These are phyloP conservation scores for Arachnomyces sp. DNA, from an alignment of 2,329 filamentous ascomycete genomes.

Conservation along the genomic window DNA sequence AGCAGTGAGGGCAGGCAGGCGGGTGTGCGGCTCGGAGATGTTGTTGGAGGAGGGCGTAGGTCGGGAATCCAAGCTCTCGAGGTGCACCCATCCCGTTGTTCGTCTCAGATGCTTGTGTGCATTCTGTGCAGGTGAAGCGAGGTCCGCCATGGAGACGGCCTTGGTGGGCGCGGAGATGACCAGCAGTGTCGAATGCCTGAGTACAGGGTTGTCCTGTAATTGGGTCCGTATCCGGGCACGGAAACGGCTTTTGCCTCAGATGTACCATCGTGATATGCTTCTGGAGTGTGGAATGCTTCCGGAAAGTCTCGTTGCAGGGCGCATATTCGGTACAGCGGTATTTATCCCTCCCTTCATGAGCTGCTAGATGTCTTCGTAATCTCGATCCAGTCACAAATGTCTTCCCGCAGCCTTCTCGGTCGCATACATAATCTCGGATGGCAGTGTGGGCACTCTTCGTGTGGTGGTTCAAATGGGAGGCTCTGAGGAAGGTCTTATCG, in stretches of 20 bases:
- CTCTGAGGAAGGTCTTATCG: conserved; percentile 75
- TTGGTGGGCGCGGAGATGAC: conserved; percentile 63
- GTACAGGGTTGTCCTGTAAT: conserved; percentile 51
- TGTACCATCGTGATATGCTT: conserved; percentile 75
- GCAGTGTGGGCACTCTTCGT: conserved; percentile 72
- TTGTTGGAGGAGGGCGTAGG: conserved; percentile 60
- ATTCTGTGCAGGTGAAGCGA: conserved; percentile 72
- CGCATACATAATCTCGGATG: conserved; percentile 63
- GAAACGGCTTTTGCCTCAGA: conserved; percentile 61
- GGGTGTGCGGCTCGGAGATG: conserved; percentile 68
- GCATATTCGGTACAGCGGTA: conserved; percentile 65
- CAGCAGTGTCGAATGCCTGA: conserved; percentile 65
- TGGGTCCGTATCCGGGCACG: conserved; percentile 55
- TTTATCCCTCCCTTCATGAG: conserved; percentile 69
- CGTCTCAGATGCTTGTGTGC: conserved; percentile 41
- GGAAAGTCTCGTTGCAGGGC: conserved; percentile 68
- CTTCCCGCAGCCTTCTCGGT: conserved; percentile 66
- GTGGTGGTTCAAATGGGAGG: conserved; percentile 80
- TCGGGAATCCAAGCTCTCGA: conserved; percentile 55
- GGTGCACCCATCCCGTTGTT: conserved; percentile 23
- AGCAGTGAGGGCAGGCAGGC: conserved; percentile 67
- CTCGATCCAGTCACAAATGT: conserved; percentile 73
- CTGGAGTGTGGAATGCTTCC: conserved; percentile 79
- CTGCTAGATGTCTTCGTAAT: conserved; percentile 67
- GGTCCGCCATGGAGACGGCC: conserved; percentile 61